Percentiles rank a stretch among this genome's conserved stretches.
Conservation (phyloP, 306 rosid genomes). For the Aeschynomene evenia region DNA sequence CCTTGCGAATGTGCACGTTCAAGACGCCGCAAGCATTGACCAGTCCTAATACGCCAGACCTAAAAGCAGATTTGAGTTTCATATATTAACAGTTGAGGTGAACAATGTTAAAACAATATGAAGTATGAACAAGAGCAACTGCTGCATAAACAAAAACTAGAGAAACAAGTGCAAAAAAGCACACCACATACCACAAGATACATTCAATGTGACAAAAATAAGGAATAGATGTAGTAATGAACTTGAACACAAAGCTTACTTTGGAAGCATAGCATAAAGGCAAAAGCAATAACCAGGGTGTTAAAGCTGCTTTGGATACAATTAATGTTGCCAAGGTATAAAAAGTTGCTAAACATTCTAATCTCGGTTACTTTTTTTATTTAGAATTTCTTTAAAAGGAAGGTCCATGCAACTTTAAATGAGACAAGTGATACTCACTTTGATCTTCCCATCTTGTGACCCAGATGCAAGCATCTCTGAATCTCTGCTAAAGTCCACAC, state of each 20-base stretch:
- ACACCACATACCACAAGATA: not conserved
- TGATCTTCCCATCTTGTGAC: constrained; percentile 94
- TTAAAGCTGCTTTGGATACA: not conserved
- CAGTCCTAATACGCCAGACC: constrained; percentile 99
- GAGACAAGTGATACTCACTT: constrained; percentile 55
- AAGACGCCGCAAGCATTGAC: constrained; percentile 99
- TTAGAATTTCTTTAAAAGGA: constrained; percentile 7
- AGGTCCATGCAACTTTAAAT: constrained; percentile 10
- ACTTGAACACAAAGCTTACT: not conserved
- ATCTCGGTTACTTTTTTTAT: not conserved
- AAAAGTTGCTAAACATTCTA: not conserved
- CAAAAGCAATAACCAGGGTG: not conserved
- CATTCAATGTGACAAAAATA: not conserved
- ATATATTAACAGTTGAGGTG: not conserved
- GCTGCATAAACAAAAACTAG: not conserved
- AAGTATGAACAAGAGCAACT: not conserved
- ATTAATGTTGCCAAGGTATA: not conserved
- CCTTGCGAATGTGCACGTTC: constrained; percentile 96
- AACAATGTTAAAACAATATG: constrained; percentile 5
- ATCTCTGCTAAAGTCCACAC: constrained; percentile 94
- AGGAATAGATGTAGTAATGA: not conserved
- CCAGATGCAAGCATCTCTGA: constrained; percentile 98
- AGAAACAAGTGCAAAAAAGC: not conserved
- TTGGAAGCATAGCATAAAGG: not conserved
- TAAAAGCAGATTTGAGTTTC: constrained; percentile 27